Evolutionary conservation across 805 yeast genomes (phyloP).

Genomic region (Lipomyces anomalus): DNA sequence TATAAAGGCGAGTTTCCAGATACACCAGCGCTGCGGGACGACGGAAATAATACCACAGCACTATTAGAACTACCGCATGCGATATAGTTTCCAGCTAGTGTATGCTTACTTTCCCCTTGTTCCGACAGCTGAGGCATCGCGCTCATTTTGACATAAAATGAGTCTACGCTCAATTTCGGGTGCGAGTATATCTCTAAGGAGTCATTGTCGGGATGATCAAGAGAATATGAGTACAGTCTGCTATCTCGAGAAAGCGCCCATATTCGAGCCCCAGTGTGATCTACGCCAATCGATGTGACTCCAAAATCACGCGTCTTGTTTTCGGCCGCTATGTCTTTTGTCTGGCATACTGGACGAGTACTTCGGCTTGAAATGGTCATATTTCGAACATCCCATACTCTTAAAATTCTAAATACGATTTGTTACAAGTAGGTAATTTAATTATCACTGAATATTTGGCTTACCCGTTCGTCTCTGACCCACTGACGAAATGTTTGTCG

Average conservation of each 20-base stretch:
- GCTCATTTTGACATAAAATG: conserved; percentile 15
- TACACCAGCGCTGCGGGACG: conserved; percentile 1
- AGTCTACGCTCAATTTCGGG: conserved; percentile 8
- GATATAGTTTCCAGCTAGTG: conserved; percentile 7
- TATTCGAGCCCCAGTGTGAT: conserved; percentile 2
- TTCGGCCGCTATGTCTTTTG: neutral
- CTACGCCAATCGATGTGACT: conserved; percentile 14
- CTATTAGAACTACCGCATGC: conserved; percentile 16
- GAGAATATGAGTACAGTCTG: conserved; percentile 8
- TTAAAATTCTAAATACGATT: no score
- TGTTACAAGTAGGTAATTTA: no score
- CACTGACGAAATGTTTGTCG: conserved; percentile 11
- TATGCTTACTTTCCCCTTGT: conserved; percentile 2
- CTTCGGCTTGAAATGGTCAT: neutral
- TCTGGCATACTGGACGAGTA: conserved; percentile 5
- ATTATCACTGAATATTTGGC: no score
- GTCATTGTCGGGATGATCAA: neutral
- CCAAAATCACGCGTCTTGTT: conserved; percentile 3
- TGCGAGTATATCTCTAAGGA: conserved; percentile 14
- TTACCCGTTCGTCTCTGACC: conserved; percentile 15
- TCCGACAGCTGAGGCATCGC: conserved; percentile 5
- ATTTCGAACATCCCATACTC: conserved; percentile 17
- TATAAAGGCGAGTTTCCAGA: neutral
- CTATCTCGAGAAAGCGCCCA: conserved; percentile 13
- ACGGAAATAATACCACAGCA: conserved; percentile 12